These are phyloP conservation scores for Pseudoturritis turrita DNA, from an alignment of 345 rosid genomes.

Conservation along the genomic window DNA sequence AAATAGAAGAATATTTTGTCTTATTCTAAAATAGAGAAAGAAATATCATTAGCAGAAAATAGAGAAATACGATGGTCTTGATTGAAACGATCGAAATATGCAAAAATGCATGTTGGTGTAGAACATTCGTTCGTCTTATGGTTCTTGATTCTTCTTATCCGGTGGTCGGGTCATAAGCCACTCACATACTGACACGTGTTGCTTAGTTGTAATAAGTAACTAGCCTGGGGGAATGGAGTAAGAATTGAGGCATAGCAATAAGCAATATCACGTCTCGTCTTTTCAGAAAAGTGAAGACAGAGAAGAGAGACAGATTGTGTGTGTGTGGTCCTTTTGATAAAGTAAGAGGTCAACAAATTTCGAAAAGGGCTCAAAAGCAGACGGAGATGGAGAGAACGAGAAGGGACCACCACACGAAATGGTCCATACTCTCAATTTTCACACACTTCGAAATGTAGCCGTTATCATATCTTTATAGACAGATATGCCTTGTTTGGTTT, in stretches of 20 bases:
- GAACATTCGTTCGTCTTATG: neutral
- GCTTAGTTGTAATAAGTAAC: neutral
- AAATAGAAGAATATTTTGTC: no score
- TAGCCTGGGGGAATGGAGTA: neutral
- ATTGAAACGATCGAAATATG: neutral
- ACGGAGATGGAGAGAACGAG: neutral
- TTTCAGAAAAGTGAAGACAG: slow-evolving; percentile 3
- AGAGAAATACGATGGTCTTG: no score
- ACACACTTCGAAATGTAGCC: neutral
- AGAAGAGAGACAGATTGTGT: neutral
- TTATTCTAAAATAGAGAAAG: no score
- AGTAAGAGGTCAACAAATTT: neutral
- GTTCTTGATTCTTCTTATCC: neutral
- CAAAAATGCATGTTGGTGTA: neutral
- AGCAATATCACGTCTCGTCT: slow-evolving; percentile 4
- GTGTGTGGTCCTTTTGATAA: neutral
- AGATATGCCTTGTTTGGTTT: no score
- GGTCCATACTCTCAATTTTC: neutral
- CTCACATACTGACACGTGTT: neutral
- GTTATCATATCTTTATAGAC: neutral
- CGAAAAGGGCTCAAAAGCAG: neutral
- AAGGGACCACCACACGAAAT: neutral
- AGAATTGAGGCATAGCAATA: neutral
- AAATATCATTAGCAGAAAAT: no score
- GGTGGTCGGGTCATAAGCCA: neutral